Conservation (phyloP, 306 rosid species). For the Medicago ruthenica region DNA sequence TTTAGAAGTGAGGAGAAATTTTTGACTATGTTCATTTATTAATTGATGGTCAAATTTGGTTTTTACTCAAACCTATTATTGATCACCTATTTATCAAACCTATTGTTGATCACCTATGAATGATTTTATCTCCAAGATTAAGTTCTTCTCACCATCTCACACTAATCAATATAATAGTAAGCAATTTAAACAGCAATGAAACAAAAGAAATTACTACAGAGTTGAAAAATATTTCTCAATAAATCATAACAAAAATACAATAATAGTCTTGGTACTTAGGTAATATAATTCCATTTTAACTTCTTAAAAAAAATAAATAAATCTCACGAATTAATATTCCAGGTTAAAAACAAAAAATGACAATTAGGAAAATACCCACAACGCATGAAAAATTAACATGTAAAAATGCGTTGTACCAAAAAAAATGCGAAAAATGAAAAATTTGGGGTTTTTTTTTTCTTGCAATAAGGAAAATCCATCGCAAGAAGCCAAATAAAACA, state of each 20-base stretch:
- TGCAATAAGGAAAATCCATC: background rate
- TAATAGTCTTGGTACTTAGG: too few species aligned
- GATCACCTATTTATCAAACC: background rate
- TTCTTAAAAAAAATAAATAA: background rate
- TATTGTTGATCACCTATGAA: background rate
- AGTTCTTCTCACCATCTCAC: background rate
- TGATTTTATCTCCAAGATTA: background rate
- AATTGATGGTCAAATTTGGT: background rate
- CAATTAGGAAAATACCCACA: background rate
- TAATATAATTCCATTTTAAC: too few species aligned
- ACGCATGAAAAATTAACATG: background rate
- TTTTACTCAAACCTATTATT: background rate
- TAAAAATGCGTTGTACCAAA: background rate
- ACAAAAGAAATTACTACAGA: background rate
- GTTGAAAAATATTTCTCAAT: background rate
- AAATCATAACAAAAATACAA: background rate
- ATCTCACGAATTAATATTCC: background rate
- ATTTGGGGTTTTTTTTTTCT: background rate
- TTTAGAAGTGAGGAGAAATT: too few species aligned
- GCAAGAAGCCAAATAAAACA: constrained; percentile 1
- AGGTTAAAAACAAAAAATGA: background rate
- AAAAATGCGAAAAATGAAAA: background rate
- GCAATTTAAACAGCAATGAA: constrained; percentile 10
- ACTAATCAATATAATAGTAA: background rate
- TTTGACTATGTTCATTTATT: background rate